phyloP scores from a whole-genome alignment of 73 alveolate genomes.

The Stentor roeselii region DNA sequence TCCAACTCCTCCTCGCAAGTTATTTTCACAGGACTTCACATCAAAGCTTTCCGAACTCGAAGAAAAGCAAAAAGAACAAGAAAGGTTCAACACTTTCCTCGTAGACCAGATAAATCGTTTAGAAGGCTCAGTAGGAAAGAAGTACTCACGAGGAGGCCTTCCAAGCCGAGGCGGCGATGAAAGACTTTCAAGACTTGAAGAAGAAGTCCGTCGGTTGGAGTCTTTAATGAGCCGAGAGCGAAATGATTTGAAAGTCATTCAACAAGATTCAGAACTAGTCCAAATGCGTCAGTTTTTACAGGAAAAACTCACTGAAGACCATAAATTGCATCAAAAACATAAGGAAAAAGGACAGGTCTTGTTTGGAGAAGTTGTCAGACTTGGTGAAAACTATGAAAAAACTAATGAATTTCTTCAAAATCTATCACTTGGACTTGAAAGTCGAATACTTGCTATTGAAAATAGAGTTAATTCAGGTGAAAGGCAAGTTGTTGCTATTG shows the following conservation, averaged over 20 bases:
- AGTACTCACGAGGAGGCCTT: background rate
- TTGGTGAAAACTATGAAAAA: constrained; percentile 58
- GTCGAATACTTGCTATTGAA: constrained; percentile 42
- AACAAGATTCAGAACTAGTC: constrained; percentile 50
- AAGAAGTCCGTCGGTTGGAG: background rate
- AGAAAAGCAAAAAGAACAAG: constrained; percentile 19
- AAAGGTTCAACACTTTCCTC: background rate
- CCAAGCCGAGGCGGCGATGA: background rate
- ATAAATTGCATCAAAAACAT: constrained; percentile 28
- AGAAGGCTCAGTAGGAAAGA: background rate
- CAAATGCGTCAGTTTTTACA: constrained; percentile 48
- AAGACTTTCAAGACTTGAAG: background rate
- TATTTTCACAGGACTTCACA: background rate
- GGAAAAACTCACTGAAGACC: constrained; percentile 52
- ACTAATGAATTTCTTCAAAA: constrained; percentile 33
- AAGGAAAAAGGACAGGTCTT: constrained; percentile 55
- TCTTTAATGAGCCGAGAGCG: background rate
- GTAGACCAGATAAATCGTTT: constrained; percentile 19
- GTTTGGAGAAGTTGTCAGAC: constrained; percentile 60
- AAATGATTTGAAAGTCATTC: background rate
- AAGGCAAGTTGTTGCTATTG: constrained; percentile 32
- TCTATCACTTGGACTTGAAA: constrained; percentile 35
- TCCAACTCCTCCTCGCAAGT: background rate
- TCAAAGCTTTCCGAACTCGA: background rate
- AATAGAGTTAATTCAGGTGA: constrained; percentile 34